A percentile compares a stretch with the other conserved stretches of the same genome.
These are phyloP conservation scores for Ophiorrhiza pumila DNA, from an alignment of 257 asterid species.

Conservation along the genomic window DNA sequence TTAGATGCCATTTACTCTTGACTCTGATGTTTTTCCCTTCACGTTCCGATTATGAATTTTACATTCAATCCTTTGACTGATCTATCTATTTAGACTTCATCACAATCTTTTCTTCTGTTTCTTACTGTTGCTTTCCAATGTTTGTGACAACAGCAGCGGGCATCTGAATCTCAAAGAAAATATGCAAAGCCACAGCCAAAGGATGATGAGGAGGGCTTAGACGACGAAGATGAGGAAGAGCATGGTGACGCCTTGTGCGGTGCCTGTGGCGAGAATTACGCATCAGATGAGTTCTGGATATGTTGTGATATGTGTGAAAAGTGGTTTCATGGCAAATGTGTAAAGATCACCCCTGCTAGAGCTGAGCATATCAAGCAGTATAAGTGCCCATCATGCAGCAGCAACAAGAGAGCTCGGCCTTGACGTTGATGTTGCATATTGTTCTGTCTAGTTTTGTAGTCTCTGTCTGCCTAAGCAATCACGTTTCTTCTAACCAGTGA, in stretches of 20 bases:
- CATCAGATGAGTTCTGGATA: slow-evolving; percentile 73
- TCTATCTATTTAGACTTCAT: background rate
- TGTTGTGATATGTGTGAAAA: slow-evolving; percentile 77
- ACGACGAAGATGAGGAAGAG: slow-evolving; percentile 65
- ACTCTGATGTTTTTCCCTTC: background rate
- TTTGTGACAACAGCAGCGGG: slow-evolving; percentile 33
- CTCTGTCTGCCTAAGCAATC: background rate
- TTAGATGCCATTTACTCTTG: background rate
- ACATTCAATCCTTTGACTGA: background rate
- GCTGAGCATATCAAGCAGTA: slow-evolving; percentile 79
- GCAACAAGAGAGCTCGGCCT: slow-evolving; percentile 58
- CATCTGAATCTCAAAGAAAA: slow-evolving; percentile 36
- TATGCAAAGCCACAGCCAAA: slow-evolving; percentile 35
- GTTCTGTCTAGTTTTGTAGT: background rate
- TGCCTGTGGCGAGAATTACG: slow-evolving; percentile 57
- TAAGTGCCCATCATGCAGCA: slow-evolving; percentile 84
- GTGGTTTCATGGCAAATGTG: slow-evolving; percentile 95
- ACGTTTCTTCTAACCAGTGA: slow-evolving; percentile 27
- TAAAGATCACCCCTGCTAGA: slow-evolving; percentile 70
- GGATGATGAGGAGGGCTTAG: slow-evolving; percentile 52
- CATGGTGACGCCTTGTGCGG: slow-evolving; percentile 72
- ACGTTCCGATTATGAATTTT: background rate
- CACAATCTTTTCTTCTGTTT: background rate
- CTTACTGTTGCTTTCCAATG: slow-evolving; percentile 1
- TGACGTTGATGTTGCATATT: slow-evolving; percentile 15